Conservation (phyloP, 2,329 filamentous ascomycete species). For the Cladosporium colombiae region DNA sequence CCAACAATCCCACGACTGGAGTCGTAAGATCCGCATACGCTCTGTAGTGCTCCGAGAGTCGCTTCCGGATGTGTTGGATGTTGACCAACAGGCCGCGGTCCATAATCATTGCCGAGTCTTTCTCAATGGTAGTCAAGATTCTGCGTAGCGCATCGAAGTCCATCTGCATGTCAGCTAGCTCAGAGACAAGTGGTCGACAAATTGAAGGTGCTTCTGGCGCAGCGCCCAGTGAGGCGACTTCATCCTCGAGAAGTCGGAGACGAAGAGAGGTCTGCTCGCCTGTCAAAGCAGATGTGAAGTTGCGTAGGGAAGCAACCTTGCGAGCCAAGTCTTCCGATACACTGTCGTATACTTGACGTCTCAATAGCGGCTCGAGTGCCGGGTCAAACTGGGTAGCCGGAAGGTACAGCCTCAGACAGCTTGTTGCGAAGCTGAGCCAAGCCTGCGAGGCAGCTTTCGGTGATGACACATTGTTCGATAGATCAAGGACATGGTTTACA, state of each 20-base stretch:
- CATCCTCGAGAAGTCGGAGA: conserved; percentile 61
- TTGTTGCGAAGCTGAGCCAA: conserved; percentile 75
- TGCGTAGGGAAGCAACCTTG: conserved; percentile 61
- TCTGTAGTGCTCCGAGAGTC: conserved; percentile 69
- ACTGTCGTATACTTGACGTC: conserved; percentile 60
- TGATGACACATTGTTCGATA: background rate
- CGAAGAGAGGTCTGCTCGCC: conserved; percentile 69
- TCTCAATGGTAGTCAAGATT: conserved; percentile 22
- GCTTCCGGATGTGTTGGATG: conserved; percentile 62
- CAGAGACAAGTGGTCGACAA: conserved; percentile 68
- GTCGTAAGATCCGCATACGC: conserved; percentile 83
- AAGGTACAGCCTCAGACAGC: conserved; percentile 76
- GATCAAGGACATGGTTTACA: background rate
- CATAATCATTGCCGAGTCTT: background rate
- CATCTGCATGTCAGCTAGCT: conserved; percentile 72
- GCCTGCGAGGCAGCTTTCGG: conserved; percentile 52
- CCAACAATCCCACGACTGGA: conserved; percentile 76
- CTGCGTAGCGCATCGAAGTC: conserved; percentile 60
- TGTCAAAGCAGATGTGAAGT: conserved; percentile 68
- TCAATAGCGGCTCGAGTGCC: conserved; percentile 61
- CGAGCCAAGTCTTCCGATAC: conserved; percentile 57
- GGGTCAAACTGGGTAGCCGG: conserved; percentile 88
- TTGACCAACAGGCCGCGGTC: conserved; percentile 28
- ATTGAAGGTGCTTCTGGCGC: conserved; percentile 68
- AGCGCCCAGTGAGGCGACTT: conserved; percentile 64